phyloP scores from a whole-genome alignment of 1,139 yeast species.

The Kurtzmaniella quercitrusa region DNA sequence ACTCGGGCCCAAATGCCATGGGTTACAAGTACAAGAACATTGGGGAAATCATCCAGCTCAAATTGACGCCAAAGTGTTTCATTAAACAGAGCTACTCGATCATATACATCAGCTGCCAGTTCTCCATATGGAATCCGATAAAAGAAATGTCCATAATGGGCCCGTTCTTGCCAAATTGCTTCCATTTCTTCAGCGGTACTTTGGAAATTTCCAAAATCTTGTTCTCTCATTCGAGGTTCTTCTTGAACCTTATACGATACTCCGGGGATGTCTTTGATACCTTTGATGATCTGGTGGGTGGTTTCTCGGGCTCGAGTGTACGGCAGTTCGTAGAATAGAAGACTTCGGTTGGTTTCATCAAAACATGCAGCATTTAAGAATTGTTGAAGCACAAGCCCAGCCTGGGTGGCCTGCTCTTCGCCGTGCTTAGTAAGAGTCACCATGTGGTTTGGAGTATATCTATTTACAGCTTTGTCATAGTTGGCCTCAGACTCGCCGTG shows the following conservation, averaged over 20 bases:
- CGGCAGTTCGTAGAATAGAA: conserved; percentile 76
- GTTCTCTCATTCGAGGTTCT: conserved; percentile 89
- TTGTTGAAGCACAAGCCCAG: conserved; percentile 57
- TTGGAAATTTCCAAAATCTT: conserved; percentile 92
- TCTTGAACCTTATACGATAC: conserved; percentile 58
- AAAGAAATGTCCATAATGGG: conserved; percentile 88
- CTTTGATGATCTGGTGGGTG: conserved; percentile 60
- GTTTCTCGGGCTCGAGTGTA: conserved; percentile 81
- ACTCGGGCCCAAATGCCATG: conserved; percentile 95
- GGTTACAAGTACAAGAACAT: conserved; percentile 75
- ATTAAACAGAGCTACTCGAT: conserved; percentile 83
- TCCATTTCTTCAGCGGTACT: conserved; percentile 74
- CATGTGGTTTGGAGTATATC: conserved; percentile 71
- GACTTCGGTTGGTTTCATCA: conserved; percentile 24
- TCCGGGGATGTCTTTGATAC: conserved; percentile 48
- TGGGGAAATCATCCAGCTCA: conserved; percentile 60
- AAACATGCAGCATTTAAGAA: conserved; percentile 47
- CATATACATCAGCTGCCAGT: conserved; percentile 93
- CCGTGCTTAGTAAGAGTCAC: conserved; percentile 71
- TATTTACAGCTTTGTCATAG: conserved; percentile 73
- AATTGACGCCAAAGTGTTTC: conserved; percentile 83
- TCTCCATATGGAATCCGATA: conserved; percentile 91
- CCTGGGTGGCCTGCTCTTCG: conserved; percentile 59
- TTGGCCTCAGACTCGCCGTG: conserved; percentile 94
- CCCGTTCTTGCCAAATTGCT: conserved; percentile 72